phyloP scores from a whole-genome alignment of 148 eudicot genomes.

The Rhododendron williamsianum region DNA sequence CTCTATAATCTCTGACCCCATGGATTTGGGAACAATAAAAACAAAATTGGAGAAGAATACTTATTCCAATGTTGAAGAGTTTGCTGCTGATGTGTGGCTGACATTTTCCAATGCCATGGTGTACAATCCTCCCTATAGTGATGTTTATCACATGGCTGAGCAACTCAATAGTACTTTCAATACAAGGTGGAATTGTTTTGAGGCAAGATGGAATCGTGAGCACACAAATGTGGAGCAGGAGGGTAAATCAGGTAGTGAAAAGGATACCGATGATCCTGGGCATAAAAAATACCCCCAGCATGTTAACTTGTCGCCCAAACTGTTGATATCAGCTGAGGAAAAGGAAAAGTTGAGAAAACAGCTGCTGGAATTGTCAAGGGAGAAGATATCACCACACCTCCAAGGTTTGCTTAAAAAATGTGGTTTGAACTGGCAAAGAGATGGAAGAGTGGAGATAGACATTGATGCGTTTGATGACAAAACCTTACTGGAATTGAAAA shows the following conservation, averaged over 20 bases:
- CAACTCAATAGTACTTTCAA: slow-evolving; percentile 36
- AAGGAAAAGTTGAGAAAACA: slow-evolving; percentile 29
- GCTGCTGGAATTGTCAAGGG: slow-evolving; percentile 20
- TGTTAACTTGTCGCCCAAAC: slow-evolving; percentile 8
- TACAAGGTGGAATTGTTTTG: slow-evolving; percentile 47
- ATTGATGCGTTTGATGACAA: slow-evolving; percentile 27
- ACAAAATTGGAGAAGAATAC: slow-evolving; percentile 34
- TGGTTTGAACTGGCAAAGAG: slow-evolving; percentile 18
- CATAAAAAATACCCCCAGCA: slow-evolving; percentile 2
- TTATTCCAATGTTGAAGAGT: slow-evolving; percentile 51
- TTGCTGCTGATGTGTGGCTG: slow-evolving; percentile 69
- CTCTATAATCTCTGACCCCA: slow-evolving; percentile 57
- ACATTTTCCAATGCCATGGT: slow-evolving; percentile 84
- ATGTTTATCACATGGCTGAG: slow-evolving; percentile 51
- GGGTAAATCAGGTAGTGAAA: slow-evolving; percentile 1
- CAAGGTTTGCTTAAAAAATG: slow-evolving; percentile 18
- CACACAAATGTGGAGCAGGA: slow-evolving; percentile 11
- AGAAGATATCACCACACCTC: slow-evolving; percentile 23
- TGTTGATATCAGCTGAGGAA: slow-evolving; percentile 26
- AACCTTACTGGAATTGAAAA: slow-evolving; percentile 30
- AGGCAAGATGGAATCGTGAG: slow-evolving; percentile 25
- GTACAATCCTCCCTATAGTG: slow-evolving; percentile 61
- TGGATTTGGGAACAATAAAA: slow-evolving; percentile 89
- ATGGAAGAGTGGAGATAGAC: slow-evolving; percentile 20
- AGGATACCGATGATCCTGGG: slow-evolving; percentile 1